phyloP scores from a whole-genome alignment of 352 stramenopile species.

The Phytophthora uliginosa region DNA sequence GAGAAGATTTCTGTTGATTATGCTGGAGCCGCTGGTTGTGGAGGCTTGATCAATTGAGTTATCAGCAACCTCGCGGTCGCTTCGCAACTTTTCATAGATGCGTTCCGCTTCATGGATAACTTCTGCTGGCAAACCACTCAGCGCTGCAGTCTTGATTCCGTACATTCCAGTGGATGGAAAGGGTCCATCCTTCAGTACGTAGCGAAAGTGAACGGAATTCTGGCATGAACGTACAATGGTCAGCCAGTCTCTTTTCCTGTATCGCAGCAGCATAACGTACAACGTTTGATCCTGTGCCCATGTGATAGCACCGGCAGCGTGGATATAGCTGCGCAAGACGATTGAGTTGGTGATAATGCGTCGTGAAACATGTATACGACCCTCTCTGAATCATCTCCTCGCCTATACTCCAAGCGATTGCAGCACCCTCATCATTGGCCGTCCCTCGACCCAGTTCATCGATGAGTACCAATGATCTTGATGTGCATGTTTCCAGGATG shows the following conservation, averaged over 20 bases:
- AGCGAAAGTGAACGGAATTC: constrained; percentile 65
- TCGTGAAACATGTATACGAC: constrained; percentile 92
- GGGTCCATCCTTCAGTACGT: constrained; percentile 77
- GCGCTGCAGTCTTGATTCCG: constrained; percentile 83
- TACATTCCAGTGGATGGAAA: constrained; percentile 76
- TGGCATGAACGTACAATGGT: constrained; percentile 21
- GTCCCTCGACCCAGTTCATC: constrained; percentile 94
- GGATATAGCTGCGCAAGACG: constrained; percentile 69
- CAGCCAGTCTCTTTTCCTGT: not conserved
- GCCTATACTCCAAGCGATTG: constrained; percentile 90
- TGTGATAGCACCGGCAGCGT: constrained; percentile 77
- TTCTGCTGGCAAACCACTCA: constrained; percentile 73
- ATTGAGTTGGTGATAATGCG: constrained; percentile 90
- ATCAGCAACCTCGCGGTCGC: constrained; percentile 28
- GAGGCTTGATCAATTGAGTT: constrained; percentile 16
- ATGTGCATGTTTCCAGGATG: constrained; percentile 81
- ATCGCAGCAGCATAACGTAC: constrained; percentile 33
- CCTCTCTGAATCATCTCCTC: constrained; percentile 81
- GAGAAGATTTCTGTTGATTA: constrained; percentile 65
- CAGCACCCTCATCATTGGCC: constrained; percentile 89
- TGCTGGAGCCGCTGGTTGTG: constrained; percentile 17
- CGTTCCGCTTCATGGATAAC: constrained; percentile 68
- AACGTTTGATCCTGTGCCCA: constrained; percentile 56
- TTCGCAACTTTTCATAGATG: constrained; percentile 49
- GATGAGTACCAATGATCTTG: constrained; percentile 87